Evolutionary conservation across 2,329 filamentous ascomycete genomes (phyloP).

Genomic region (Golovinomyces cichoracearum): DNA sequence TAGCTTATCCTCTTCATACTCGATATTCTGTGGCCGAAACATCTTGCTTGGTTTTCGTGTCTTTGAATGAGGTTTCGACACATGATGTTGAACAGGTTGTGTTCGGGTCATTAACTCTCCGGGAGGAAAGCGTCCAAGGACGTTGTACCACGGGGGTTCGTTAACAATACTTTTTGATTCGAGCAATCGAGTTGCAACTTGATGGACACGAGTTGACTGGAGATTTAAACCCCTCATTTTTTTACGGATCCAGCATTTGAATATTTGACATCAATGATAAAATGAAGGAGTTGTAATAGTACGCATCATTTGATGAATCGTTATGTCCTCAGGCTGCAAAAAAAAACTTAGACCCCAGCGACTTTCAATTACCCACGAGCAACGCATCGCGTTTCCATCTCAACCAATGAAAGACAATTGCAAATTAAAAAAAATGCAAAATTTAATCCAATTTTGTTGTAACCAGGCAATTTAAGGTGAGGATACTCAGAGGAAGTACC

Average conservation of each 20-base stretch:
- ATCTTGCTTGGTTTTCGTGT: constrained; percentile 41
- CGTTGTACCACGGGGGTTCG: constrained; percentile 14
- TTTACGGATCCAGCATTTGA: no score
- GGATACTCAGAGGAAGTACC: not conserved
- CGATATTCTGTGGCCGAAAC: constrained; percentile 54
- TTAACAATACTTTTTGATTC: constrained; percentile 18
- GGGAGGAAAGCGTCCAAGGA: constrained; percentile 21
- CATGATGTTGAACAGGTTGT: constrained; percentile 22
- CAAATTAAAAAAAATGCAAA: no score
- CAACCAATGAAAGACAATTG: no score
- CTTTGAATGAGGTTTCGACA: constrained; percentile 13
- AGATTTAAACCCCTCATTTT: constrained; percentile 11
- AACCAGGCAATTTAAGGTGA: not conserved
- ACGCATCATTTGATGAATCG: no score
- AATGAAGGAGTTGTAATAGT: no score
- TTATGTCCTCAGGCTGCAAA: no score
- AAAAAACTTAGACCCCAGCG: no score
- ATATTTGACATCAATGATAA: no score
- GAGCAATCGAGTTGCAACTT: constrained; percentile 21
- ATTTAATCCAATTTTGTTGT: no score
- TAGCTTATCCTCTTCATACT: constrained; percentile 61
- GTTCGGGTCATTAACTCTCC: constrained; percentile 30
- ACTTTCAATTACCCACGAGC: no score
- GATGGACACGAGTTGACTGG: constrained; percentile 22
- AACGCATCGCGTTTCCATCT: no score